Conservation (phyloP, 768 basidiomycete genomes). For the Nidularia sp. region DNA sequence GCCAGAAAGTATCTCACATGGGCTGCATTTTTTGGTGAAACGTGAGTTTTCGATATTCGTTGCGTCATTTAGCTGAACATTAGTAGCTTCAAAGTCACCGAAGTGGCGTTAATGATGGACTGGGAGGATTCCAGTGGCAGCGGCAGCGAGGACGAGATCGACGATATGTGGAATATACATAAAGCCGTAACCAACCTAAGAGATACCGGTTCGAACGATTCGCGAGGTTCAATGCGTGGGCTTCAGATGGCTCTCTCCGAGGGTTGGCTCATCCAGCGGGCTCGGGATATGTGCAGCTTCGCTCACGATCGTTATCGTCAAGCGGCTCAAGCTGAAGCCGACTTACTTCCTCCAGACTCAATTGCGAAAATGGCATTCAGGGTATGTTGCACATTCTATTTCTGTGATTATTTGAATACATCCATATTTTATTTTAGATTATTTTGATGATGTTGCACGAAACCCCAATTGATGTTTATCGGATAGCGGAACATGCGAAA, state of each 20-base stretch:
- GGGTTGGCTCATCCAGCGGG: conserved; percentile 71
- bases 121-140: conserved; percentile 59
- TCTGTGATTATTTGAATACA: neutral
- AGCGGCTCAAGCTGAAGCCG: conserved; percentile 61
- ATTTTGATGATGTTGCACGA: conserved; percentile 71
- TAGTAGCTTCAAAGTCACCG: conserved; percentile 65
- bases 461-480: conserved; percentile 56
- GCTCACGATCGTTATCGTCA: conserved; percentile 73
- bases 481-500: conserved; percentile 68
- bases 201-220: conserved; percentile 34
- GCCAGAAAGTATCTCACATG: conserved; percentile 64
- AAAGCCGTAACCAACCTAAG: conserved; percentile 45
- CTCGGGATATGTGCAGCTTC: conserved; percentile 74
- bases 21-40: conserved; percentile 72
- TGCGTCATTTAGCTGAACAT: too few relatives aligned
- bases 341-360: conserved; percentile 39
- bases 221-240: conserved; percentile 62
- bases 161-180: conserved; percentile 49
- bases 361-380: conserved; percentile 68
- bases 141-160: conserved; percentile 46
- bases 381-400: conserved; percentile 26
- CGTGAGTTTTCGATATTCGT: conserved; percentile 31
- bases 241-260: conserved; percentile 64
- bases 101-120: conserved; percentile 71
- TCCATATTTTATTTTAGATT: conserved; percentile 27